These are phyloP conservation scores for Malassezia japonica DNA, from an alignment of 1,284 basidiomycete species.

Conservation along the genomic window DNA sequence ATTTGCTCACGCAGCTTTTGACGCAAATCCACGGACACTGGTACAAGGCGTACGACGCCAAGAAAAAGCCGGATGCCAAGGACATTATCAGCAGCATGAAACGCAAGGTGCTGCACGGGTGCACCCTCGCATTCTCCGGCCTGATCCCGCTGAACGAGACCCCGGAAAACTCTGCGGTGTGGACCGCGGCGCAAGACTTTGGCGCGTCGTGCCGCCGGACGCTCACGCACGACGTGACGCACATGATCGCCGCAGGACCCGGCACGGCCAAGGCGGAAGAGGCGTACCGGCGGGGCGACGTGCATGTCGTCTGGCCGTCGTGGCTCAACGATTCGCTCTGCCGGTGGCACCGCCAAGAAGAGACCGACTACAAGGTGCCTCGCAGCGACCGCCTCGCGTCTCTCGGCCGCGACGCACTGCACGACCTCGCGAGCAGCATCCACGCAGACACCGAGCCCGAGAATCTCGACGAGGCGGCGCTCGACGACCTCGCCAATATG, in stretches of 20 bases:
- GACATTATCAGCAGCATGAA: slow-evolving; percentile 74
- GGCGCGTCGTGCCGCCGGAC: slow-evolving; percentile 71
- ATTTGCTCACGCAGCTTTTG: slow-evolving; percentile 56
- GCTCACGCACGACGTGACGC: slow-evolving; percentile 64
- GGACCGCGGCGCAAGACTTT: slow-evolving; percentile 76
- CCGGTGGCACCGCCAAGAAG: slow-evolving; percentile 66
- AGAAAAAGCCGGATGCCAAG: slow-evolving; percentile 49
- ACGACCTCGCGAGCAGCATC: not conserved
- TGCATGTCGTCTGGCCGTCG: slow-evolving; percentile 71
- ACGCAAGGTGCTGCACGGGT: slow-evolving; percentile 62
- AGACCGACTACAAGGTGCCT: slow-evolving; percentile 57
- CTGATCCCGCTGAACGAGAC: slow-evolving; percentile 76
- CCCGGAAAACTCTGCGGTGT: slow-evolving; percentile 72
- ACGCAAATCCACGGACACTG: slow-evolving; percentile 66
- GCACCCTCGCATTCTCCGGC: slow-evolving; percentile 79
- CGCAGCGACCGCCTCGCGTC: slow-evolving; percentile 1
- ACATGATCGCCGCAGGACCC: slow-evolving; percentile 74
- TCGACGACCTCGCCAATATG: slow-evolving; percentile 28
- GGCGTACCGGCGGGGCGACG: slow-evolving; percentile 56
- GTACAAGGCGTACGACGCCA: slow-evolving; percentile 51
- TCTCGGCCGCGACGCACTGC: not conserved
- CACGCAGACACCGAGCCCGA: not conserved
- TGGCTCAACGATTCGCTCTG: slow-evolving; percentile 83
- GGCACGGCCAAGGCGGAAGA: slow-evolving; percentile 82
- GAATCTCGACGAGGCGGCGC: not conserved